Percentiles rank a stretch among this genome's conserved stretches.
phyloP scores from a whole-genome alignment of 2,329 filamentous ascomycete species.

The Exophiala sp. region DNA sequence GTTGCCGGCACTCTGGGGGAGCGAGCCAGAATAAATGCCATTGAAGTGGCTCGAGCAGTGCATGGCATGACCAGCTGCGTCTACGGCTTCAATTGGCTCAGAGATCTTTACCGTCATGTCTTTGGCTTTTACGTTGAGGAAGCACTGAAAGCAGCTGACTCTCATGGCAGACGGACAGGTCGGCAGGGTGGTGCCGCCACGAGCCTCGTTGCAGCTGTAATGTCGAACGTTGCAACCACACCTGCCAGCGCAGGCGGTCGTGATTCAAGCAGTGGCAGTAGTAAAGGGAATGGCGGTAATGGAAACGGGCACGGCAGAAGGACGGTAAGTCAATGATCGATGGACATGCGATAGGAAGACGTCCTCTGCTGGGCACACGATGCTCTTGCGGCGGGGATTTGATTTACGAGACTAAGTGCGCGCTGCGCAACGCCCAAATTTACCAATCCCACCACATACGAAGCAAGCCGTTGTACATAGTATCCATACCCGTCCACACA shows the following conservation, averaged over 20 bases:
- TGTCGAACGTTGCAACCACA: slow-evolving; percentile 5
- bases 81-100: slow-evolving; percentile 69
- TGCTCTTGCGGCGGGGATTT: too few species aligned
- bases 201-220: slow-evolving; percentile 19
- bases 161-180: slow-evolving; percentile 3
- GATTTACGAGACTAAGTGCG: too few species aligned
- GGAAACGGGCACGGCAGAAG: slow-evolving; percentile 5
- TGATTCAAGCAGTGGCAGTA: not conserved
- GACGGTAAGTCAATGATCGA: slow-evolving; percentile 12
- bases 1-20: slow-evolving; percentile 52
- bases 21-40: slow-evolving; percentile 60
- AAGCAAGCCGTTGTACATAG: too few species aligned
- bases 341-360: not conserved
- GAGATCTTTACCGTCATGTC: slow-evolving; percentile 77
- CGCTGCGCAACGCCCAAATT: too few species aligned
- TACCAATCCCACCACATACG: too few species aligned
- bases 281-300: not conserved
- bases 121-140: slow-evolving; percentile 84
- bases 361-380: too few species aligned
- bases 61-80: slow-evolving; percentile 68
- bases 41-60: slow-evolving; percentile 78
- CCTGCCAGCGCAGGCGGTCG: slow-evolving; percentile 1
- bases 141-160: slow-evolving; percentile 40
- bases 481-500: too few species aligned
- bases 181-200: slow-evolving; percentile 8